phyloP scores from a whole-genome alignment of 208 protist species.

The Leishmania guyanensis region DNA sequence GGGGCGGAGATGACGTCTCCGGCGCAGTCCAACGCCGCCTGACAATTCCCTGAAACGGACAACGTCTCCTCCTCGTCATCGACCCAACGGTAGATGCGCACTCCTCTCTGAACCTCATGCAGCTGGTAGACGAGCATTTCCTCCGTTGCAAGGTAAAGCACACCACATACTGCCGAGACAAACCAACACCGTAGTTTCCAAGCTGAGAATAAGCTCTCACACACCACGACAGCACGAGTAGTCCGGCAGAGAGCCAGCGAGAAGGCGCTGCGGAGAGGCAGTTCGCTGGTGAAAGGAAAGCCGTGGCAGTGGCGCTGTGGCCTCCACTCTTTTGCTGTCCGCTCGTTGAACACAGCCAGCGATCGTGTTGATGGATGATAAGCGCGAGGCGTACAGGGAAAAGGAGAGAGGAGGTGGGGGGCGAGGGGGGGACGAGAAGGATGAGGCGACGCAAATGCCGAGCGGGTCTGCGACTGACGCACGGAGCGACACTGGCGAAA shows the following conservation, averaged over 20 bases:
- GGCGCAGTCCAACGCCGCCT: conserved; percentile 26
- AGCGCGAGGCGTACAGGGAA: background rate
- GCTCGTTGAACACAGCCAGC: background rate
- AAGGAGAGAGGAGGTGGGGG: background rate
- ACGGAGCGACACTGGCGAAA: background rate
- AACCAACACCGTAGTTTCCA: background rate
- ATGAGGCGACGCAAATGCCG: background rate
- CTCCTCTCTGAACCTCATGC: conserved; percentile 15
- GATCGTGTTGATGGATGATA: background rate
- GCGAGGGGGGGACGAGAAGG: background rate
- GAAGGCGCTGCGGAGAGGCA: background rate
- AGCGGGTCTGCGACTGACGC: background rate
- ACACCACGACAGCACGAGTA: background rate
- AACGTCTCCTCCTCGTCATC: conserved; percentile 3
- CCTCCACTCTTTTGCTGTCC: background rate
- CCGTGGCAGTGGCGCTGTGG: background rate
- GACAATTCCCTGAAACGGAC: conserved; percentile 8
- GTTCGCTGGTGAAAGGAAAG: background rate
- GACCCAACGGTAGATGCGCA: conserved; percentile 6
- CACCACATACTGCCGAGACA: background rate
- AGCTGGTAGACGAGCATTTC: conserved; percentile 22
- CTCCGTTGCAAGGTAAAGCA: background rate
- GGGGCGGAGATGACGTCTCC: conserved; percentile 10
- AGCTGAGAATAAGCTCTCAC: background rate
- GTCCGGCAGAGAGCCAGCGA: background rate